Percentiles rank a stretch among this genome's conserved stretches.
Conservation (phyloP, 2,329 filamentous ascomycete genomes). For the Aureobasidium subglaciale region DNA sequence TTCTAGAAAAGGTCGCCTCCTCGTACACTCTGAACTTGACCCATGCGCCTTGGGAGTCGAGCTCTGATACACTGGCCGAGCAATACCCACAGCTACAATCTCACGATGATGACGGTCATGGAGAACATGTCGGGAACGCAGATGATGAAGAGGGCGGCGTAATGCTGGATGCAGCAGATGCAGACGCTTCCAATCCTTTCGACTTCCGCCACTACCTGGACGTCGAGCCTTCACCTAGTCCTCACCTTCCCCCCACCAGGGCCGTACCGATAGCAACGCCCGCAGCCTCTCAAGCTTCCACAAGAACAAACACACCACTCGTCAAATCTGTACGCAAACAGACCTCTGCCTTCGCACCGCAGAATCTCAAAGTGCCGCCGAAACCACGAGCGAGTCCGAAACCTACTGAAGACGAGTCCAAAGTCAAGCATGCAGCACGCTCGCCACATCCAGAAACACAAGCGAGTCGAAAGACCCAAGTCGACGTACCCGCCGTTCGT, state of each 20-base stretch:
- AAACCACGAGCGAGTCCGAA: constrained; percentile 1
- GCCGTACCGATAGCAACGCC: constrained; percentile 22
- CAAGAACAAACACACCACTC: constrained; percentile 14
- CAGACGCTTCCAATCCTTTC: constrained; percentile 41
- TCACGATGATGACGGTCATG: constrained; percentile 21
- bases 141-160: constrained; percentile 27
- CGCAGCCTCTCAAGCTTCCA: constrained; percentile 15
- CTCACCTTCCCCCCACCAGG: constrained; percentile 8
- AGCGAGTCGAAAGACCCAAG: background rate
- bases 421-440: constrained; percentile 1
- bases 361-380: background rate
- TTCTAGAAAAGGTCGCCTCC: constrained; percentile 75
- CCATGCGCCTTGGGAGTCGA: constrained; percentile 58
- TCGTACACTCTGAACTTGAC: constrained; percentile 82
- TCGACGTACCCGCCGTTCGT: constrained; percentile 23
- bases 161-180: constrained; percentile 23
- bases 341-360: constrained; percentile 4
- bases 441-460: constrained; percentile 10
- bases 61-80: constrained; percentile 56
- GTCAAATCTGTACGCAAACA: constrained; percentile 14
- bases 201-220: constrained; percentile 44
- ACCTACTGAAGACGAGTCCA: background rate
- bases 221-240: constrained; percentile 22
- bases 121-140: constrained; percentile 15
- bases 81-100: constrained; percentile 52